Base-by-base conservation (phyloP, 2,329 filamentous ascomycete species). In the Colletotrichum shisoi region DNA sequence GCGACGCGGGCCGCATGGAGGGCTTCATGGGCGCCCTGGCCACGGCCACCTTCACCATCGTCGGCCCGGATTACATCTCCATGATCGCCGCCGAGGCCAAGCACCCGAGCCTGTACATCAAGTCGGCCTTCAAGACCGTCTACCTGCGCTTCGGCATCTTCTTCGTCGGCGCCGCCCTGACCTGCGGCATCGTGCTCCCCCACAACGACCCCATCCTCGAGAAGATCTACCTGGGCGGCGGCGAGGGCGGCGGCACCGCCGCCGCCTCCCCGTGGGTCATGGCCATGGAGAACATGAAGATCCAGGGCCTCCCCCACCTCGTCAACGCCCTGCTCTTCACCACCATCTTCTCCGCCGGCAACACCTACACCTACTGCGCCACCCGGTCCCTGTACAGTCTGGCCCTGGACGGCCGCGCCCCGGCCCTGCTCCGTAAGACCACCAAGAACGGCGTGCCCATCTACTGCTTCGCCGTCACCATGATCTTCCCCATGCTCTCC, bases 1-100 rank as follows among this genome's bases (percentile, higher is more conserved):
- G 89, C 4, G 73, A 82, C 46, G 80, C 91, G 0, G 91, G 91
- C 42, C 84, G 84, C 56, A 93, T 90, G 72, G 82, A 92, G 24
- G 91, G 90, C 3, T 92, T 93, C 74, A 79, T 92, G 40, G 84
- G 86, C 64, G 89, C 87, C 63, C 78, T 91, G 53, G 91, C 90
- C 74, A 85, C 85, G 69, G 88, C 87, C n/a, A 81, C 82, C 63
- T 90, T 90, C 75, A 86, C 85, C 34, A 82, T 90, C 61, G 85
- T 87, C 40, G 88, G 87, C 59, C 89, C 86, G 2, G 87, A 89
- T 74, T 86, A 83, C 40, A 88, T 90, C 56, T 87, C 86, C 57
- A 87, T 90, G 64, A 89, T 88, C 0, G 87, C 87, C 1, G 87
- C 87, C 49, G 88, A 90, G 74, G 89, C 88, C 2, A 86, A 84